Conservation (phyloP, 768 basidiomycete genomes). For the Filobasidium floriforme region DNA sequence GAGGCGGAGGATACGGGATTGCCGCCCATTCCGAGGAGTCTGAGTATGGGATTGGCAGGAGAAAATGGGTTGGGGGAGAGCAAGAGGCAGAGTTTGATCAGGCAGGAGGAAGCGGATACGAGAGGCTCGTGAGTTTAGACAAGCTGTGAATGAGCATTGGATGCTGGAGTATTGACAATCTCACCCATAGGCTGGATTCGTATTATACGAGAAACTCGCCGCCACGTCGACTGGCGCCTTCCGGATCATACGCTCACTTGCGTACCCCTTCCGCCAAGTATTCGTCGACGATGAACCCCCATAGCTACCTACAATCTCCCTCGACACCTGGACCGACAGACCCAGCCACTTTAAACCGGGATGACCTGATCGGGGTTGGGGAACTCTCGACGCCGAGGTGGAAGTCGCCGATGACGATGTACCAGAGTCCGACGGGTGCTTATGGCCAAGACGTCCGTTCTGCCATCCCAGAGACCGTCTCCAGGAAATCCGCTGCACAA, state of each 20-base stretch:
- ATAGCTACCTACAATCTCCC: slow-evolving; percentile 18
- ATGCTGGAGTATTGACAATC: neutral
- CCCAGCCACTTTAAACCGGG: slow-evolving; percentile 56
- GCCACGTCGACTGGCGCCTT: neutral
- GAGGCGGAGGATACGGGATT: neutral
- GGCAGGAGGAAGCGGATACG: neutral
- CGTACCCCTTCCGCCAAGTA: slow-evolving; percentile 2
- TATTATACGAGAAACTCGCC: neutral
- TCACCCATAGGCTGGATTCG: neutral
- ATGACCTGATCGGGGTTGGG: slow-evolving; percentile 83
- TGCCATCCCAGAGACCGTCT: neutral
- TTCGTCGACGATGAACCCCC: neutral
- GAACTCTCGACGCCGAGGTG: slow-evolving; percentile 95
- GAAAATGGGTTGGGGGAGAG: neutral
- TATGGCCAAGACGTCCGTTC: neutral
- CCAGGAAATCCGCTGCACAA: neutral
- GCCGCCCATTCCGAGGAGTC: neutral
- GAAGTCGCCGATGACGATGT: slow-evolving; percentile 47
- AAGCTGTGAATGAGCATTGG: neutral
- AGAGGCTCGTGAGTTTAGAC: neutral
- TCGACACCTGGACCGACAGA: slow-evolving; percentile 36
- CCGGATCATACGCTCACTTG: neutral
- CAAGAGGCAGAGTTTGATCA: neutral
- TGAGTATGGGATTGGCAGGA: neutral
- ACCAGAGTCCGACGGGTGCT: neutral